Percentiles rank a stretch among this genome's conserved stretches.
phyloP scores from a whole-genome alignment of 1,284 basidiomycete species.

The Trichosporon ovoides region DNA sequence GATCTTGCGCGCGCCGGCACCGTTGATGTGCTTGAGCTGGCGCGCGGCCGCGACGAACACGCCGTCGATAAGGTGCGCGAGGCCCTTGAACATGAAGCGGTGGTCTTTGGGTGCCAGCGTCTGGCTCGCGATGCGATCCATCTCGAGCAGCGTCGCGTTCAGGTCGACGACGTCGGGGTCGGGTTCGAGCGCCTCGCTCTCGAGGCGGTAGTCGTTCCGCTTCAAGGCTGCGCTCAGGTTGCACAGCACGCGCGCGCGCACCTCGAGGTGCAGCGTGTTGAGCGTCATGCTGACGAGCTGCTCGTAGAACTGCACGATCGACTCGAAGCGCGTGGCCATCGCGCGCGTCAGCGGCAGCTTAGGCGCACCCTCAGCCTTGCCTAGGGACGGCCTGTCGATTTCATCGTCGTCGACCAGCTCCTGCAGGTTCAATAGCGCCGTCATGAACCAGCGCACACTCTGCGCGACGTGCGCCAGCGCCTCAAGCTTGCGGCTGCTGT shows the following conservation, averaged over 20 bases:
- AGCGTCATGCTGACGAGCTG: conserved; percentile 81
- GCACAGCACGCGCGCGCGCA: conserved; percentile 77
- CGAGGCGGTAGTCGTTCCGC: conserved; percentile 75
- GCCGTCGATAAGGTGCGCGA: conserved; percentile 81
- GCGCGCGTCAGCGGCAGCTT: conserved; percentile 73
- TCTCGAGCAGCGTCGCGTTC: conserved; percentile 71
- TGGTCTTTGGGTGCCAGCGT: conserved; percentile 63
- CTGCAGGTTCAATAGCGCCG: conserved; percentile 63
- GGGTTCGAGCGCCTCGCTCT: conserved; percentile 78
- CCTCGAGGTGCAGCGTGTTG: conserved; percentile 81
- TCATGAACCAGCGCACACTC: conserved; percentile 78
- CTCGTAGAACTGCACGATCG: conserved; percentile 80
- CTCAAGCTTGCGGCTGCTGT: conserved; percentile 67
- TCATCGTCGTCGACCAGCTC: conserved; percentile 55
- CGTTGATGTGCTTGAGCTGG: conserved; percentile 65
- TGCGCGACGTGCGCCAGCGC: conserved; percentile 75
- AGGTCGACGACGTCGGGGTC: conserved; percentile 85
- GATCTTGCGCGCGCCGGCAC: conserved; percentile 80
- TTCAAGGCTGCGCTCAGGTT: conserved; percentile 73
- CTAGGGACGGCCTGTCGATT: conserved; percentile 52
- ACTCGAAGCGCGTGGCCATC: conserved; percentile 83
- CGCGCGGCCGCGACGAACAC: conserved; percentile 71
- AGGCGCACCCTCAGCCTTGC: conserved; percentile 54
- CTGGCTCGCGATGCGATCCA: conserved; percentile 64
- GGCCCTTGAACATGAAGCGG: conserved; percentile 78